These are phyloP conservation scores for Termitomyces sp. DNA, from an alignment of 1,284 basidiomycete species.

Conservation along the genomic window DNA sequence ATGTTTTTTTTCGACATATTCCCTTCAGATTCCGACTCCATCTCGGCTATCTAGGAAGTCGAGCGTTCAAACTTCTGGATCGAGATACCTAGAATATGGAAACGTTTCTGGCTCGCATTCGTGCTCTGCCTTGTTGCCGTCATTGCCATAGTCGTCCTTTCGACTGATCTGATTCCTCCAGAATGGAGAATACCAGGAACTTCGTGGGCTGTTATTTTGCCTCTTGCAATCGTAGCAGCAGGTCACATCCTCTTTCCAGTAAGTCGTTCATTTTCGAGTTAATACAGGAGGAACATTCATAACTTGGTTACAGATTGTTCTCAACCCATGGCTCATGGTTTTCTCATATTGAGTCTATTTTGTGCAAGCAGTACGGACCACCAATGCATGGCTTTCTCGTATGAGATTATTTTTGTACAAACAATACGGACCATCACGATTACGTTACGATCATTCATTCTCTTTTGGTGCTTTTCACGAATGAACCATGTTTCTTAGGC, in stretches of 20 bases:
- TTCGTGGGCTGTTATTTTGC: conserved; percentile 68
- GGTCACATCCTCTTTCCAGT: conserved; percentile 70
- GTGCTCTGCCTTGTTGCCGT: conserved; percentile 44
- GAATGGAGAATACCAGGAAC: conserved; percentile 58
- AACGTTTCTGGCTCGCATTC: conserved; percentile 67
- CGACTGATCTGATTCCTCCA: conserved; percentile 44
- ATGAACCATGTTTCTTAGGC: neutral
- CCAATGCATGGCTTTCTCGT: conserved; percentile 66
- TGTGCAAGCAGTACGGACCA: conserved; percentile 21
- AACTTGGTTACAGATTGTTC: conserved; percentile 48
- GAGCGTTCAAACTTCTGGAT: conserved; percentile 86
- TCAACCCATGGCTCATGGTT: conserved; percentile 71
- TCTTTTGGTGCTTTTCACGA: neutral
- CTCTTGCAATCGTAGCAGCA: conserved; percentile 54
- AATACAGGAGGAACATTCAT: neutral
- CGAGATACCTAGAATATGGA: conserved; percentile 77
- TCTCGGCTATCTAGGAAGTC: conserved; percentile 76
- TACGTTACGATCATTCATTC: conserved; percentile 3
- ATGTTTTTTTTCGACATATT: conserved; percentile 1
- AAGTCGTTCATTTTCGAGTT: conserved; percentile 19
- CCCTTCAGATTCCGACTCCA: conserved; percentile 38
- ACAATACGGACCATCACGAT: neutral
- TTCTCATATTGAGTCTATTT: conserved; percentile 47
- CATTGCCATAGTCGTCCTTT: conserved; percentile 51
- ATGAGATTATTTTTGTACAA: conserved; percentile 20